Evolutionary conservation across 1,284 basidiomycete species (phyloP).

Genomic region (Cryptococcus amylolentus): DNA sequence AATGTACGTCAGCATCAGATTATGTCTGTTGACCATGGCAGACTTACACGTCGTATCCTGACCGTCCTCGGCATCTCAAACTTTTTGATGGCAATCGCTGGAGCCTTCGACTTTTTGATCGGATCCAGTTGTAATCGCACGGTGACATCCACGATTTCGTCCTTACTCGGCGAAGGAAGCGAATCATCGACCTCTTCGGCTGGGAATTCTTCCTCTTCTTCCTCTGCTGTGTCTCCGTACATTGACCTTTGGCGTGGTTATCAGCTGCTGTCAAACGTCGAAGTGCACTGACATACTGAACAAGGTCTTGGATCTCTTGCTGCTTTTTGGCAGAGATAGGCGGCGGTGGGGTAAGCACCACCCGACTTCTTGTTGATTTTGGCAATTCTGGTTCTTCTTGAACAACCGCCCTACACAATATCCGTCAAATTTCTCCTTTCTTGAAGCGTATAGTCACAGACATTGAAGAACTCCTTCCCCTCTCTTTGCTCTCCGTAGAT

Average conservation of each 20-base stretch:
- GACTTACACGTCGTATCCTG: conserved; percentile 20
- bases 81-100: conserved; percentile 23
- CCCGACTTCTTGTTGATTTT: not conserved
- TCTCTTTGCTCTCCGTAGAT: conserved; percentile 6
- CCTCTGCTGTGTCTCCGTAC: not conserved
- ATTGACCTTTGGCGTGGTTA: not conserved
- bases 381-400: conserved; percentile 5
- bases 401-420: not conserved
- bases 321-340: conserved; percentile 15
- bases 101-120: conserved; percentile 12
- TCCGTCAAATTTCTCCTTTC: not conserved
- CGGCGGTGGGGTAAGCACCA: conserved; percentile 35
- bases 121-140: conserved; percentile 36
- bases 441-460: not conserved
- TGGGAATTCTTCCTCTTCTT: not conserved
- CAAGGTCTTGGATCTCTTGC: conserved; percentile 2
- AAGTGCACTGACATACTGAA: conserved; percentile 10
- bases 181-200: not conserved
- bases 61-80: conserved; percentile 27
- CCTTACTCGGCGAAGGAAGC: not conserved
- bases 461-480: conserved; percentile 6
- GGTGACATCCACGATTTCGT: conserved; percentile 13
- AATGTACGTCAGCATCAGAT: not conserved
- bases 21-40: not conserved
- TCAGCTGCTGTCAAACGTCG: no score